Evolutionary conservation across 1,284 basidiomycete genomes (phyloP).

Genomic region (Pholiota adiposa): DNA sequence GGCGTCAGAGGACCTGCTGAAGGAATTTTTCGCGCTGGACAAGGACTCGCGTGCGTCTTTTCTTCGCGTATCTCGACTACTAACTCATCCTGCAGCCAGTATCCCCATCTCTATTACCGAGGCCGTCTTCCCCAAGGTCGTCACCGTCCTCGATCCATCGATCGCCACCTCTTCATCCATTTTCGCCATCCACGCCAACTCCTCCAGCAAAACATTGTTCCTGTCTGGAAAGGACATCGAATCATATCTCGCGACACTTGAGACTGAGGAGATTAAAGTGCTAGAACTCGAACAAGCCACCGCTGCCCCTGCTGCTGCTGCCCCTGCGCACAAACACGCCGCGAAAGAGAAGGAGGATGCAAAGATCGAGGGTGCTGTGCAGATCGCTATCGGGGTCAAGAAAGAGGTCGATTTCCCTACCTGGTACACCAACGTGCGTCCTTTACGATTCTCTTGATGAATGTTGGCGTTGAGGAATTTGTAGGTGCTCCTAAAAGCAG

Average conservation of each 20-base stretch:
- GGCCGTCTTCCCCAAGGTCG: slow-evolving; percentile 75
- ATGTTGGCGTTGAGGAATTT: slow-evolving; percentile 14
- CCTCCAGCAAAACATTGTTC: slow-evolving; percentile 75
- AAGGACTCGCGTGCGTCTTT: slow-evolving; percentile 82
- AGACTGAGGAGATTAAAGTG: slow-evolving; percentile 63
- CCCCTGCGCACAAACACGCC: slow-evolving; percentile 43
- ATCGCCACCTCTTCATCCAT: slow-evolving; percentile 66
- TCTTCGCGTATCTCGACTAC: not conserved
- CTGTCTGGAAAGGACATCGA: slow-evolving; percentile 78
- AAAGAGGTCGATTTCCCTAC: slow-evolving; percentile 93
- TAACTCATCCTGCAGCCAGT: slow-evolving; percentile 47
- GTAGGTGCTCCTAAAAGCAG: slow-evolving; percentile 95
- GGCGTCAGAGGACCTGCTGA: slow-evolving; percentile 87
- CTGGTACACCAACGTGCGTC: slow-evolving; percentile 92
- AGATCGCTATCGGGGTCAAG: slow-evolving; percentile 93
- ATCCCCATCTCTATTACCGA: slow-evolving; percentile 75
- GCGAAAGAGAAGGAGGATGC: slow-evolving; percentile 73
- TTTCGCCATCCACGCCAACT: slow-evolving; percentile 79
- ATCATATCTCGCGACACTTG: slow-evolving; percentile 73
- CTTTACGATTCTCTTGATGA: not conserved
- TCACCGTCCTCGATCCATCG: slow-evolving; percentile 79
- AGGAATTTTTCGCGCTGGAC: slow-evolving; percentile 82
- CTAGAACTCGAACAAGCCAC: slow-evolving; percentile 77
- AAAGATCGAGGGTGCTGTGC: slow-evolving; percentile 86
- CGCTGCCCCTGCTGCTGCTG: slow-evolving; percentile 37